Conservation (phyloP, 176 grass and related monocot species). For the Oryza meyeriana region DNA sequence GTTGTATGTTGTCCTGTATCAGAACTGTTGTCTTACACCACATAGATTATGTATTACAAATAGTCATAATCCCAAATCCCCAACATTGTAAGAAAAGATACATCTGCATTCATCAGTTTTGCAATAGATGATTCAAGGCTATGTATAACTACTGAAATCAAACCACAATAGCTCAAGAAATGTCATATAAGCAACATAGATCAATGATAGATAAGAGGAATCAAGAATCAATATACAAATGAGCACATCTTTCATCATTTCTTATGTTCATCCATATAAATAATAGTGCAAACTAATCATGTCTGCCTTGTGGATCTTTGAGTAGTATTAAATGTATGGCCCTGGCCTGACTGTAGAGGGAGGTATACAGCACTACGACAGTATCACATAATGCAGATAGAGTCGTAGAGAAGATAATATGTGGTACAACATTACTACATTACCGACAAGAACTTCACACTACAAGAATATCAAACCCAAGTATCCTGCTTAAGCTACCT, state of each 20-base stretch:
- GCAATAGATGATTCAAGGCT: slow-evolving; percentile 7
- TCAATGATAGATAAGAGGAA: not conserved
- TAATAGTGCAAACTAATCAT: not conserved
- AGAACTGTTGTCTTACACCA: not conserved
- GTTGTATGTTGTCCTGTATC: not conserved
- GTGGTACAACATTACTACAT: not conserved
- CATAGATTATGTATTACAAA: not conserved
- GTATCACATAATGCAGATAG: not conserved
- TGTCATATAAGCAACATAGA: not conserved
- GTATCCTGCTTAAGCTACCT: not conserved
- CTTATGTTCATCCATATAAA: not conserved
- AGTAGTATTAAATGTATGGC: not conserved
- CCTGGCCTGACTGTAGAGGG: not conserved
- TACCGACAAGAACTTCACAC: not conserved
- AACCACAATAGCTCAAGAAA: not conserved
- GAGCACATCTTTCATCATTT: not conserved
- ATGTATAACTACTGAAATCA: slow-evolving; percentile 1
- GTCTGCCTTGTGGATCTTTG: not conserved
- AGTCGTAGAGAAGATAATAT: slow-evolving; percentile 1
- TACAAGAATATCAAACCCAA: not conserved
- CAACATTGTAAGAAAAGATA: not conserved
- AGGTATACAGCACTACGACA: not conserved
- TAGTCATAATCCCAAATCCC: not conserved
- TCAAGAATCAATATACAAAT: not conserved
- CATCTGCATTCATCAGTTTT: not conserved